Percentiles rank a stretch among this genome's conserved stretches.
phyloP scores from a whole-genome alignment of 768 basidiomycete genomes.

The Serendipita sp. region DNA sequence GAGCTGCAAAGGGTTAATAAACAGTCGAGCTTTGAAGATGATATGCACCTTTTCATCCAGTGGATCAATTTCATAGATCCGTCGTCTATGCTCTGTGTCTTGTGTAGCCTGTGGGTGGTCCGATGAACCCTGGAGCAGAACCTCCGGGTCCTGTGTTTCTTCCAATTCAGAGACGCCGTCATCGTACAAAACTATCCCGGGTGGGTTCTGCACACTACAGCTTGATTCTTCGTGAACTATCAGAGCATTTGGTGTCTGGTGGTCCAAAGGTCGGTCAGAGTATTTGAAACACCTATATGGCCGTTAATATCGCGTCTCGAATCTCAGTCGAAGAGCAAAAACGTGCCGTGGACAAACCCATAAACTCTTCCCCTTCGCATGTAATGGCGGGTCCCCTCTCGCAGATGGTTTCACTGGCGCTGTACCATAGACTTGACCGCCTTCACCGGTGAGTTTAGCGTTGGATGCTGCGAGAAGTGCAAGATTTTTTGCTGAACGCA shows the following conservation, averaged over 20 bases:
- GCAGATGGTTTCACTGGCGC: not conserved
- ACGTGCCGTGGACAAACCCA: conserved; percentile 63
- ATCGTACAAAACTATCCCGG: conserved; percentile 38
- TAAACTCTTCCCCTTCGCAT: conserved; percentile 20
- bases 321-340: not conserved
- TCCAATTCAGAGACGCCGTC: not conserved
- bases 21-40: not conserved
- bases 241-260: not conserved
- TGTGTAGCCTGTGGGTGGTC: not conserved
- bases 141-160: not conserved
- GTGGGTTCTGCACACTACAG: not conserved
- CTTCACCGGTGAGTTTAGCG: conserved; percentile 14
- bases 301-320: not conserved
- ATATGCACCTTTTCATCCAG: conserved; percentile 36
- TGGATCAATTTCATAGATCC: not conserved
- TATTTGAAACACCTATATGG: conserved; percentile 88
- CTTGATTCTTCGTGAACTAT: not conserved
- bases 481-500: conserved; percentile 30
- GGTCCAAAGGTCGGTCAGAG: conserved; percentile 8
- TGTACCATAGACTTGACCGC: conserved; percentile 10
- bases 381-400: not conserved
- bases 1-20: conserved; percentile 33
- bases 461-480: conserved; percentile 13
- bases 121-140: too few relatives aligned
- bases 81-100: not conserved